Conservation (phyloP, 768 basidiomycete species). For the Auricularia sp. region DNA sequence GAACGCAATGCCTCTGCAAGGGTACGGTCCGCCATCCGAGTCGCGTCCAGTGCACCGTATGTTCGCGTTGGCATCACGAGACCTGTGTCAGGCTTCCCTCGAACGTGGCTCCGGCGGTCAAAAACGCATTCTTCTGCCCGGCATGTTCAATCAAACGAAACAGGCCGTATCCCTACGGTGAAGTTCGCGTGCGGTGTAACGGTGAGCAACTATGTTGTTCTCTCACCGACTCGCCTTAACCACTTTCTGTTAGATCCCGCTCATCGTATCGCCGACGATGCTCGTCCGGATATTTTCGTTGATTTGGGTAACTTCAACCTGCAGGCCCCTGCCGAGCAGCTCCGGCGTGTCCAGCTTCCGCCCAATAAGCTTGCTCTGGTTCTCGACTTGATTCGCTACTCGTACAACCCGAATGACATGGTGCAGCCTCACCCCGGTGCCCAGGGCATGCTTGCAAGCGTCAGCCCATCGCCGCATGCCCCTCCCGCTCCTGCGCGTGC, state of each 20-base stretch:
- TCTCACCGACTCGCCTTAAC: slow-evolving; percentile 5
- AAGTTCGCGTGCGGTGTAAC: slow-evolving; percentile 59
- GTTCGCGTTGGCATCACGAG: slow-evolving; percentile 57
- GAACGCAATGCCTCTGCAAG: slow-evolving; percentile 72
- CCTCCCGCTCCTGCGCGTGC: not conserved
- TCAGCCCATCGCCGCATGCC: not conserved
- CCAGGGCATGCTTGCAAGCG: not conserved
- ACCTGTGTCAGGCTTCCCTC: slow-evolving; percentile 50
- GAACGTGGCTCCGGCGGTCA: slow-evolving; percentile 33
- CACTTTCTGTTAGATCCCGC: not conserved
- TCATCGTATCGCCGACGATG: slow-evolving; percentile 26
- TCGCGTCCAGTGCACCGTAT: slow-evolving; percentile 55
- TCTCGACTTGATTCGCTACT: not conserved
- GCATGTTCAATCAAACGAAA: slow-evolving; percentile 74
- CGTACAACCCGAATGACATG: not conserved
- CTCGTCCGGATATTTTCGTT: slow-evolving; percentile 51
- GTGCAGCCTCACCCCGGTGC: not conserved
- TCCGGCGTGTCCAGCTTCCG: not conserved
- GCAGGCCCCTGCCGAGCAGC: not conserved
- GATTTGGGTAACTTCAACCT: slow-evolving; percentile 30
- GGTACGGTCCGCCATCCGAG: slow-evolving; percentile 53
- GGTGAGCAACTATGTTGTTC: slow-evolving; percentile 29
- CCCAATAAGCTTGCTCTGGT: not conserved
- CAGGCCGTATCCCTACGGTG: slow-evolving; percentile 58
- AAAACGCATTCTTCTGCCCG: slow-evolving; percentile 48